Evolutionary conservation across 345 rosid genomes (phyloP).

Genomic region (Carallia pectinifolia): DNA sequence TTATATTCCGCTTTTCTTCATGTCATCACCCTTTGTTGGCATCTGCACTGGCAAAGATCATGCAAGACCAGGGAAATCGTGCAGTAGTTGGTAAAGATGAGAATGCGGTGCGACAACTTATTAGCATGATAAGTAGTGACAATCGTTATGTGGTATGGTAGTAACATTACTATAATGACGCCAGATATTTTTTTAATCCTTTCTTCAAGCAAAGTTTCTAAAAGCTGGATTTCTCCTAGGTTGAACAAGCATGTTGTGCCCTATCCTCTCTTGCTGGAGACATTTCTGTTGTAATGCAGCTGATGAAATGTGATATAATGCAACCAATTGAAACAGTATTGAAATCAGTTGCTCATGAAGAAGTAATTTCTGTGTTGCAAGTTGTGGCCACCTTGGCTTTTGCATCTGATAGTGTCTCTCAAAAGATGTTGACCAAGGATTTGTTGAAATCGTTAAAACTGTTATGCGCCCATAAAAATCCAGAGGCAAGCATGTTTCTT

Average conservation of each 20-base stretch:
- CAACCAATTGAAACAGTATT: constrained; percentile 86
- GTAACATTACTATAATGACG: constrained; percentile 19
- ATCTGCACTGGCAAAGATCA: constrained; percentile 92
- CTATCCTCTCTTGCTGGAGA: constrained; percentile 93
- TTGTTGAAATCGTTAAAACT: constrained; percentile 73
- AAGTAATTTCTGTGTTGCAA: constrained; percentile 84
- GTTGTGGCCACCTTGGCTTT: constrained; percentile 87
- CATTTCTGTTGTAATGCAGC: constrained; percentile 81
- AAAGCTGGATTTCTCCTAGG: constrained; percentile 49
- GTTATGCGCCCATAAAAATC: constrained; percentile 74
- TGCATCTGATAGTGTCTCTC: constrained; percentile 77
- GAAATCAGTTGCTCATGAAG: constrained; percentile 69
- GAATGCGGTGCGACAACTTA: constrained; percentile 97
- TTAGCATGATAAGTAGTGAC: constrained; percentile 99
- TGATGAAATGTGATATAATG: constrained; percentile 98
- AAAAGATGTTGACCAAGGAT: constrained; percentile 89
- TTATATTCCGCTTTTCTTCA: constrained; percentile 94
- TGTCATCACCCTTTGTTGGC: constrained; percentile 99
- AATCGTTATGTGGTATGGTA: constrained; percentile 79
- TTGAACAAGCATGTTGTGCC: constrained; percentile 95
- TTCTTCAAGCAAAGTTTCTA: constrained; percentile 17
- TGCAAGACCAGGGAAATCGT: constrained; percentile 94
- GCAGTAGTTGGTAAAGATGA: constrained; percentile 92
- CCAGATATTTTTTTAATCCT: constrained; percentile 5
- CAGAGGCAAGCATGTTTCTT: constrained; percentile 68